Evolutionary conservation across 2,329 filamentous ascomycete species (phyloP), one percentile per base, ranked within the genome.

Genomic region (Cadophora sp.): DNA sequence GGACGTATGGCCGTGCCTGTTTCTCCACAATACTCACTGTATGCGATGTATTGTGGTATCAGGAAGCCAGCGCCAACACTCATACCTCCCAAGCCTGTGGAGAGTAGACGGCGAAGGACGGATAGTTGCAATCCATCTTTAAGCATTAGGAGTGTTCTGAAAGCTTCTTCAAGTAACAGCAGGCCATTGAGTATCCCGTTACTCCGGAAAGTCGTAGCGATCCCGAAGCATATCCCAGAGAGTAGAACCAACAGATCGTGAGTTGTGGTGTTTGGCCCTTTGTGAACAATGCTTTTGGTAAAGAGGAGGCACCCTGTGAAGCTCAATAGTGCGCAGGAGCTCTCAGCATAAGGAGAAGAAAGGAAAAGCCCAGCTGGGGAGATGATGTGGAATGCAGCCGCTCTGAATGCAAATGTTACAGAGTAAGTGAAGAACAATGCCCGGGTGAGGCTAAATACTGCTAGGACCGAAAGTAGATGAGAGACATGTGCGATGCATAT

Each of bases 291-390:
- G 74, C 82, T 81, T 53, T 83, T 82, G 1, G 86, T 85, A 76
- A 95, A 96, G 58, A 91, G 77, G 36, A 91, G 83, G 74, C 89
- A 89, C 0, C 93, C 96, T 0, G 84, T 72, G 73, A 97, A 92
- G 48, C 91, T 91, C 41, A 97, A 81, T 24, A 92, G 82, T 0
- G 95, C 89, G 78, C 94, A 97, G 0, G 90, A 78, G 70, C 91
- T 88, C 80, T 99, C 96, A 11, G 88, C 85, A 78, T 96, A 97
- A 0, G 95, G 93, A 0, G 94, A 91, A 0, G 91, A 94, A 20
- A 99, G 85, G 76, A 99, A 98, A 2, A 97, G 80, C 0, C 95
- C 95, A 0, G 92, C 96, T 0, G 96, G 95, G 0, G 92, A 96
- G 59, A 98, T 76, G 64, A 97, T 85, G 78, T 98, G 93, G 59